Base-by-base conservation (phyloP, 2,329 filamentous ascomycete genomes). In the Trichoderma pleuroti region DNA sequence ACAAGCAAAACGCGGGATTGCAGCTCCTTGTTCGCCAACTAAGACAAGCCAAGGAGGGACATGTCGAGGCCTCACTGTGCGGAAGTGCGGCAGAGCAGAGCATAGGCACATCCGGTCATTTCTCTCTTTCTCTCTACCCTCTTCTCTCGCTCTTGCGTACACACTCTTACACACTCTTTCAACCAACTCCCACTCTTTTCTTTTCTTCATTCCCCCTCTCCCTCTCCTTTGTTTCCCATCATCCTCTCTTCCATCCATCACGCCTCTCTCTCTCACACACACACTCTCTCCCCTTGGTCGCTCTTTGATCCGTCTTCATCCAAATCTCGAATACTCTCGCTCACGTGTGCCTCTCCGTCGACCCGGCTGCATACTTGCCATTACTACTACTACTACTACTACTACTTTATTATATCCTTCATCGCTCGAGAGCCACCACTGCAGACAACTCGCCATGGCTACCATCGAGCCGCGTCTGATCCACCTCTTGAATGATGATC, bases 401-500 rank as follows among this genome's bases (percentile, higher is more conserved):
- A 21, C 46, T 52, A 46, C 62, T 36, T 11, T 26, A 30, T 36
- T 5, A 24, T 34, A 14, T 56, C 74, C 73, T 72, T 76, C 76
- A 72, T 77, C 77, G 74, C 75, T 73, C 72, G 18, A 76, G 74
- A 69, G 72, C 70, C 39, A 49, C 59, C 21, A 49, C 69, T 73
- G 73, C 68, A 68, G 72, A 46, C 72, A 75, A 76, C 74, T 77
- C 84, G 87, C 80, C 80, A 89, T 89, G 87, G 87, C 87, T 75
- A 90, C 87, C 77, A 90, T 90, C 81, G 88, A 91, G 84, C 88
- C 88, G 77, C 87, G 88, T 77, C 83, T 91, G 74, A 91, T 90
- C 77, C 87, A 90, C 78, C 81, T 90, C 74, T 83, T 90, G 76
- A 90, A 90, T 79, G 86, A 52, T 21, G 46, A 88, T 76, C 84